phyloP scores from a whole-genome alignment of 805 yeast species.

The Candida germanica region DNA sequence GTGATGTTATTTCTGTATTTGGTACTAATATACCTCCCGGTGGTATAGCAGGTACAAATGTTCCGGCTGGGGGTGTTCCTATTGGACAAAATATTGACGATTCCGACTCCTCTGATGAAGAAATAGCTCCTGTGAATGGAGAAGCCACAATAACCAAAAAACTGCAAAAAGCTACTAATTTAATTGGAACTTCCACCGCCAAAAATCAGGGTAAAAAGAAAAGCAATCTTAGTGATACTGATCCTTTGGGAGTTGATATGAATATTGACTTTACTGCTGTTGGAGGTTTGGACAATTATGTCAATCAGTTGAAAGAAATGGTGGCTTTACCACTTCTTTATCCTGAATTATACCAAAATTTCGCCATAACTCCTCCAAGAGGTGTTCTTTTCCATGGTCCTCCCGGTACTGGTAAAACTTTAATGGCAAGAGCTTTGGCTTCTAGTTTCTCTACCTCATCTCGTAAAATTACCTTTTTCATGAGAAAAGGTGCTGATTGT shows the following conservation, averaged over 20 bases:
- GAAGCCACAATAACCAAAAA: slow-evolving; percentile 38
- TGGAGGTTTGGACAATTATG: slow-evolving; percentile 90
- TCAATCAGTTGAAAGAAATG: slow-evolving; percentile 94
- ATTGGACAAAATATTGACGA: slow-evolving; percentile 40
- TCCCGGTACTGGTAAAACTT: slow-evolving; percentile 98
- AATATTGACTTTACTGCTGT: slow-evolving; percentile 79
- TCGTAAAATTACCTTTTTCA: slow-evolving; percentile 87
- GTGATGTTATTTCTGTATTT: slow-evolving; percentile 82
- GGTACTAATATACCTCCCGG: slow-evolving; percentile 61
- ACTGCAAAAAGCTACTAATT: slow-evolving; percentile 22
- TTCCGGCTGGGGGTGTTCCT: slow-evolving; percentile 20
- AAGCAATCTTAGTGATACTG: slow-evolving; percentile 76
- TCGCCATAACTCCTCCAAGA: slow-evolving; percentile 91
- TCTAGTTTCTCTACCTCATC: slow-evolving; percentile 87
- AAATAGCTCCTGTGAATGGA: slow-evolving; percentile 44
- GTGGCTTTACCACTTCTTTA: slow-evolving; percentile 87
- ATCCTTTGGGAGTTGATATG: slow-evolving; percentile 89
- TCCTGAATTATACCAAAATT: slow-evolving; percentile 89
- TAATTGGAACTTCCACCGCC: slow-evolving; percentile 31
- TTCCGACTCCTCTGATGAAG: slow-evolving; percentile 65
- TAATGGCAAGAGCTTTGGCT: slow-evolving; percentile 96
- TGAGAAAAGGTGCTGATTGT: slow-evolving; percentile 98
- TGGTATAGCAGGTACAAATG: slow-evolving; percentile 39
- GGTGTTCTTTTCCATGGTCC: slow-evolving; percentile 98
- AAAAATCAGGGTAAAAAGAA: slow-evolving; percentile 48